Conservation (phyloP, 2,329 filamentous ascomycete genomes). For the Torrubiella hemipterigena region DNA sequence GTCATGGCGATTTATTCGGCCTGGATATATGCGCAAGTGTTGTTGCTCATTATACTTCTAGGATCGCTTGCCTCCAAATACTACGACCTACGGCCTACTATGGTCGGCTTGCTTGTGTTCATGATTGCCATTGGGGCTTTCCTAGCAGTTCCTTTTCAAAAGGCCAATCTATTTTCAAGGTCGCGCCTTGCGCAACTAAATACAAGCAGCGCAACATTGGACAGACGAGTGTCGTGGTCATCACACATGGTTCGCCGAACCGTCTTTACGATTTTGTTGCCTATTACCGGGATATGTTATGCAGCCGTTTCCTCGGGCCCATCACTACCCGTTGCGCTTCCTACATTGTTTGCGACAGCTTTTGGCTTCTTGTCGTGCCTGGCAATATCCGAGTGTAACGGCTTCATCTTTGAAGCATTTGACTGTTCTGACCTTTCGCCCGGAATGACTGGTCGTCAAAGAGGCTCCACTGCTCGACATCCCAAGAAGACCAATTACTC, state of each 20-base stretch:
- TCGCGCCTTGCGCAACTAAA: conserved; percentile 45
- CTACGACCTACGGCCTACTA: conserved; percentile 51
- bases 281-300: conserved; percentile 55
- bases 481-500: conserved; percentile 57
- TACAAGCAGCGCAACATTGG: conserved; percentile 55
- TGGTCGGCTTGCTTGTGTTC: conserved; percentile 54
- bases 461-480: conserved; percentile 22
- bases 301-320: conserved; percentile 54
- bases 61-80: conserved; percentile 59
- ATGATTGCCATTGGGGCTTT: conserved; percentile 57
- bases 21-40: conserved; percentile 70
- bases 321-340: conserved; percentile 46
- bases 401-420: conserved; percentile 69
- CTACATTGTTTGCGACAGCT: conserved; percentile 51
- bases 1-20: conserved; percentile 59
- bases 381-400: conserved; percentile 64
- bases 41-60: conserved; percentile 59
- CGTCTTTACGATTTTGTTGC: conserved; percentile 55
- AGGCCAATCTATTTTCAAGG: conserved; percentile 57
- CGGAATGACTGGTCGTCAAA: conserved; percentile 50
- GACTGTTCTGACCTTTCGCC: conserved; percentile 71
- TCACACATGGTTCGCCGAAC: conserved; percentile 59
- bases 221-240: conserved; percentile 54
- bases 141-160: conserved; percentile 60
- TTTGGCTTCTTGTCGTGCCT: conserved; percentile 63